Percentiles rank a stretch among this genome's conserved stretches.
Evolutionary conservation across 2,329 filamentous ascomycete genomes (phyloP).

Genomic region (Beauveria medogensis): DNA sequence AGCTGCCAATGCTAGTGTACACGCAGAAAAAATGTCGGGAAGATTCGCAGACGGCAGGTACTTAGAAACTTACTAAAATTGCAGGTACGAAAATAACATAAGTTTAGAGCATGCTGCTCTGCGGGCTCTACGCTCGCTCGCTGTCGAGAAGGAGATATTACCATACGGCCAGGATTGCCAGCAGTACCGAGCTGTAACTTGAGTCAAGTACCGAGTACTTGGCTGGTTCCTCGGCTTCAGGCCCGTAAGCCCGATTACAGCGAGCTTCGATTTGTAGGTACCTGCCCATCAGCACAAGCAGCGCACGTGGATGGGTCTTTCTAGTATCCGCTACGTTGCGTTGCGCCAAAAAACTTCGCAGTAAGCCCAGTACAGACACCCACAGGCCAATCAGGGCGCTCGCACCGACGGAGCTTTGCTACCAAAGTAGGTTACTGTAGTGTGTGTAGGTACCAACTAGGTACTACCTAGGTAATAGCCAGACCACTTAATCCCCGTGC

Average conservation of each 20-base stretch:
- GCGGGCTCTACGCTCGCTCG: neutral
- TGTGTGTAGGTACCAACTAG: no score
- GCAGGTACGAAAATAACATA: neutral
- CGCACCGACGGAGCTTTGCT: slow-evolving; percentile 3
- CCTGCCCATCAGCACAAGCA: neutral
- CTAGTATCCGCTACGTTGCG: slow-evolving; percentile 8
- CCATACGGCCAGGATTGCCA: slow-evolving; percentile 5
- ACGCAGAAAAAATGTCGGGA: no score
- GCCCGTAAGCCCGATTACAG: neutral
- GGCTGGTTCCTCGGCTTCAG: slow-evolving; percentile 1
- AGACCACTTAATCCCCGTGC: slow-evolving; percentile 7
- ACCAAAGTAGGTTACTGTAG: neutral
- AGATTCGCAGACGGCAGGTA: no score
- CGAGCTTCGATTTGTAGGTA: neutral
- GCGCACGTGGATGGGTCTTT: slow-evolving; percentile 2
- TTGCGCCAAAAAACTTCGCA: slow-evolving; percentile 6
- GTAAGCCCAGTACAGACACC: neutral
- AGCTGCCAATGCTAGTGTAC: no score
- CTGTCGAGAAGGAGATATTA: neutral
- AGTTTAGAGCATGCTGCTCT: neutral
- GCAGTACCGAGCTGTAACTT: neutral
- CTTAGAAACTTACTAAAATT: neutral
- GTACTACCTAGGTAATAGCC: no score
- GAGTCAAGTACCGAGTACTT: neutral
- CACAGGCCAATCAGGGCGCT: slow-evolving; percentile 6